phyloP scores from a whole-genome alignment of 2,329 filamentous ascomycete species.

The Hymenotorrendiella dingleyae region DNA sequence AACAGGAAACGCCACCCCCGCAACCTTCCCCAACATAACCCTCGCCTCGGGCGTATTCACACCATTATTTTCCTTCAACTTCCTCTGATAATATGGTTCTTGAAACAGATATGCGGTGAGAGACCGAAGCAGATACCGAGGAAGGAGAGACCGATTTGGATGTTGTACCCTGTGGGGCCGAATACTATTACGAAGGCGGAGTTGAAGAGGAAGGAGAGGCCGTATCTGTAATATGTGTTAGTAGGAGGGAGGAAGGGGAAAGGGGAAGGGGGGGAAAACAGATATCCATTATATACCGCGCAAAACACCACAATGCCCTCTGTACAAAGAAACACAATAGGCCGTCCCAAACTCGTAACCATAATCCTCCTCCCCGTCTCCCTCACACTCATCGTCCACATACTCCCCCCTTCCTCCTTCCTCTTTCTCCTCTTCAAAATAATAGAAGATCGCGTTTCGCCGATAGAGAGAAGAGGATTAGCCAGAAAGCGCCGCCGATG shows the following conservation, averaged over 20 bases:
- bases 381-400: neutral
- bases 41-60: constrained; percentile 36
- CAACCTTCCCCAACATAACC: constrained; percentile 35
- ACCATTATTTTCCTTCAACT: constrained; percentile 34
- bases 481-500: constrained; percentile 13
- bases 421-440: neutral
- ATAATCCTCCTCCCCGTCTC: constrained; percentile 1
- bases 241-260: too few species aligned
- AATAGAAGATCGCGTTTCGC: constrained; percentile 11
- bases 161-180: constrained; percentile 36
- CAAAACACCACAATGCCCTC: constrained; percentile 56
- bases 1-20: constrained; percentile 32
- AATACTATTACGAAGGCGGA: constrained; percentile 43
- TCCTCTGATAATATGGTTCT: constrained; percentile 32
- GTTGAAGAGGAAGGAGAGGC: constrained; percentile 39
- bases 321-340: constrained; percentile 48
- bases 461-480: constrained; percentile 6
- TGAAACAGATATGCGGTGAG: constrained; percentile 36
- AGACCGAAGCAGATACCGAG: constrained; percentile 35
- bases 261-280: too few species aligned
- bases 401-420: neutral
- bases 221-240: too few species aligned
- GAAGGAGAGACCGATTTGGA: constrained; percentile 36
- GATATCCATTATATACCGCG: constrained; percentile 52
- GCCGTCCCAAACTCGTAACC: constrained; percentile 20